phyloP scores from a whole-genome alignment of 2,329 filamentous ascomycete genomes.

The Tolypocladium amazonense region DNA sequence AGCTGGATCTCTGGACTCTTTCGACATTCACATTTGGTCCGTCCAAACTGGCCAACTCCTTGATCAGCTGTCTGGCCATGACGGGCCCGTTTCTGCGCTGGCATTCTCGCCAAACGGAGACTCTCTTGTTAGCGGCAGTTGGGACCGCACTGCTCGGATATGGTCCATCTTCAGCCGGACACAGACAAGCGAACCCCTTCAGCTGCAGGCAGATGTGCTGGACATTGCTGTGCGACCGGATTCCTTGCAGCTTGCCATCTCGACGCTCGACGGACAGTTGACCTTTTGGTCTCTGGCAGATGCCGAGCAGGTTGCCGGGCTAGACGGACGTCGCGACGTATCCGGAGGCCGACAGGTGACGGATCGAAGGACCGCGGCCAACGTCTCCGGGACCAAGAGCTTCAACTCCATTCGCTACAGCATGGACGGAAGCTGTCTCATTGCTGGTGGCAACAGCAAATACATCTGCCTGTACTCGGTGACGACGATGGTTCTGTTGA shows the following conservation, averaged over 20 bases:
- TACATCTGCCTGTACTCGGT: slow-evolving; percentile 98
- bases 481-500: slow-evolving; percentile 77
- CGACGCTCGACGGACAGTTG: slow-evolving; percentile 85
- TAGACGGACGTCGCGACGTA: slow-evolving; percentile 85
- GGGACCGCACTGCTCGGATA: slow-evolving; percentile 90
- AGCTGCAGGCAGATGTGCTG: slow-evolving; percentile 84
- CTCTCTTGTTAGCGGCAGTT: slow-evolving; percentile 80
- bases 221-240: slow-evolving; percentile 82
- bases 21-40: slow-evolving; percentile 97
- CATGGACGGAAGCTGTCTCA: slow-evolving; percentile 78
- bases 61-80: slow-evolving; percentile 82
- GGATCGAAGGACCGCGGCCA: slow-evolving; percentile 85
- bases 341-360: slow-evolving; percentile 83
- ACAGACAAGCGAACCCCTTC: slow-evolving; percentile 88
- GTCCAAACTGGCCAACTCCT: slow-evolving; percentile 95
- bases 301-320: slow-evolving; percentile 71
- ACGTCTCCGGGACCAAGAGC: slow-evolving; percentile 78
- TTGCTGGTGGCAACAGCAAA: slow-evolving; percentile 94
- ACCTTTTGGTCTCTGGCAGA: slow-evolving; percentile 92
- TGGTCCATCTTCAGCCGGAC: slow-evolving; percentile 94
- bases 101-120: slow-evolving; percentile 82
- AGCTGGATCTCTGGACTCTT: slow-evolving; percentile 88
- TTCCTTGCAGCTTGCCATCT: slow-evolving; percentile 80
- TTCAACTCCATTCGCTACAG: slow-evolving; percentile 87
- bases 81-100: slow-evolving; percentile 82